Evolutionary conservation across 2,329 filamentous ascomycete species (phyloP), one percentile per base, ranked within the genome.

Genomic region (Sarocladium strictum): DNA sequence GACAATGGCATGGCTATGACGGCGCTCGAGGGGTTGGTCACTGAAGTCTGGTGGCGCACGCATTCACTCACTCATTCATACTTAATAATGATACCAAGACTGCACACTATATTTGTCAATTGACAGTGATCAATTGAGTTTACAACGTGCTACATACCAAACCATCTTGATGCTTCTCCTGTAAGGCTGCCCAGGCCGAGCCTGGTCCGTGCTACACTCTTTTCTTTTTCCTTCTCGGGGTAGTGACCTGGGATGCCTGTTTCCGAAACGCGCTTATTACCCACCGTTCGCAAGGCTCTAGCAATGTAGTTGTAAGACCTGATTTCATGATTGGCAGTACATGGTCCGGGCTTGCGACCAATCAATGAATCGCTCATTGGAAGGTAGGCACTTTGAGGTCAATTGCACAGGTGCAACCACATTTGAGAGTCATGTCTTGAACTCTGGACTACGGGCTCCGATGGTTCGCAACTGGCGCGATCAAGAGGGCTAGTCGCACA

Each of bases 71-170:
- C 14, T 43, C 38, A 43, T 43, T 43, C 38, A 43, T 43, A 43
- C 17, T 23, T 43, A 21, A 43, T 43, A 43, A 43, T 43, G 38
- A 43, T 43, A 43, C 38, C 38, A 43, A 43, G 35, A 38, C n/a
- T 38, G n/a, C 35, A 6, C 9, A 38, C 5, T 14, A 38, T 14
- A 9, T 38, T 6, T 14, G 5, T 38, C 7, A 15, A 17, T 17
- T 38, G 11, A 17, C 7, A 14, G 9, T 14, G n/a, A 38, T 17
- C n/a, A 15, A 38, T 15, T 9, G 32, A 33, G 15, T 15, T 33
- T 9, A 9, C 35, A 7, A 38, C 12, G n/a, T 10, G 12, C 5
- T 15, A 15, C 35, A 15, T 17, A 9, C 35, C 9, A 10, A 15
- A 38, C 6, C 29, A 32, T 7, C 29, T 32, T 32, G 29, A 12